phyloP scores from a whole-genome alignment of 2,329 filamentous ascomycete species.

The Dothideomycetes sp. region DNA sequence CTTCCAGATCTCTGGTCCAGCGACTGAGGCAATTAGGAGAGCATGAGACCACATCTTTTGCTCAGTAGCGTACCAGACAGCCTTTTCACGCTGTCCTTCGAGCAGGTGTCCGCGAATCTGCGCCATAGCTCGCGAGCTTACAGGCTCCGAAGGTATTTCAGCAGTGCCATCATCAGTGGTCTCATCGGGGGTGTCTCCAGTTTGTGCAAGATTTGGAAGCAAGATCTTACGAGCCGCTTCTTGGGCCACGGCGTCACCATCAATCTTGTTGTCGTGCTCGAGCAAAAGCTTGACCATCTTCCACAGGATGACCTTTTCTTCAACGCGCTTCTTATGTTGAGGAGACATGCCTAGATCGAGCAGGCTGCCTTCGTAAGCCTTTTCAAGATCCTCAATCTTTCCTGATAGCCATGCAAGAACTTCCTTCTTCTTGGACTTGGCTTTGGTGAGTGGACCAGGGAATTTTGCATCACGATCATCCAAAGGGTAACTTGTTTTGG shows the following conservation, averaged over 20 bases:
- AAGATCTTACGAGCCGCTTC: constrained; percentile 68
- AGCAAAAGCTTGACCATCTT: constrained; percentile 74
- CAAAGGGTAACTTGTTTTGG: constrained; percentile 64
- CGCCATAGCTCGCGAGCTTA: constrained; percentile 61
- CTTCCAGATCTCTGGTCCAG: constrained; percentile 69
- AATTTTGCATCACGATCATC: constrained; percentile 69
- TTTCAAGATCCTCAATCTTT: constrained; percentile 67
- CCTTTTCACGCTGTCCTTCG: constrained; percentile 76
- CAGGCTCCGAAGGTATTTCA: constrained; percentile 48
- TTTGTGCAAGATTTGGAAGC: constrained; percentile 44
- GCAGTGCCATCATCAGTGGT: constrained; percentile 15
- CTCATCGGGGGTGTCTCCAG: constrained; percentile 21
- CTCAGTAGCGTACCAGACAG: constrained; percentile 88
- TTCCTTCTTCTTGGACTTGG: constrained; percentile 95
- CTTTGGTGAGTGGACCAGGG: constrained; percentile 83
- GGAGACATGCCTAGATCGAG: constrained; percentile 45
- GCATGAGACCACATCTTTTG: constrained; percentile 94
- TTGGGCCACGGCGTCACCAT: constrained; percentile 62
- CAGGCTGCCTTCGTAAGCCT: constrained; percentile 33
- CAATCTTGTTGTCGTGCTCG: constrained; percentile 75
- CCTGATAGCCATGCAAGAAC: constrained; percentile 67
- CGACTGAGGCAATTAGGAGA: constrained; percentile 76
- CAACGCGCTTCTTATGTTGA: constrained; percentile 58
- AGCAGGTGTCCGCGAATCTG: constrained; percentile 65
- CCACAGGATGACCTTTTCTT: constrained; percentile 79